Evolutionary conservation across 2,329 filamentous ascomycete genomes (phyloP), one percentile per base, ranked within the genome.

Genomic region (Xylariaceae sp.): DNA sequence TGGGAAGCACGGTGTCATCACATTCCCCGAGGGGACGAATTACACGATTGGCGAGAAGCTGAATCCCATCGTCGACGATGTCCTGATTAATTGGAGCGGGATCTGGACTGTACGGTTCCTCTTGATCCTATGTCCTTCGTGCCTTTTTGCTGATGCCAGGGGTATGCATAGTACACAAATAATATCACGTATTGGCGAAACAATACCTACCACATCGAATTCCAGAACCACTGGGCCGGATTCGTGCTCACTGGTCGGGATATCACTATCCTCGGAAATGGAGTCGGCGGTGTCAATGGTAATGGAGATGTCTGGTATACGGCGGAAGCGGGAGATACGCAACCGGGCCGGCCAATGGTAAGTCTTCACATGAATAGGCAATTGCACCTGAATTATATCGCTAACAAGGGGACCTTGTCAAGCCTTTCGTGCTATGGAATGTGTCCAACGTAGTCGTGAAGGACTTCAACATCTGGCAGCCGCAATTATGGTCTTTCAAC

Each of bases 251-350:
- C 68, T 0, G 76, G 76, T 6, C 64, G 70, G 17, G 58, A 68
- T 16, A 79, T 80, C 46, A 64, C 57, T 14, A 78, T 80, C 51
- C 62, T 77, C 52, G 76, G 76, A 10, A 66, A 73, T 45, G 67
- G 67, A 0, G 77, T 71, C 0, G 75, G 75, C n/a, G 72, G 73
- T 2, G 77, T 80, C 39, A 57, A 76, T 44, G 76, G 76, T 5
- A 77, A 76, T 48, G 75, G 77, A 3, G 71, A 80, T 49, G 55
- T 65, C 1, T 80, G 76, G 76, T 80, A 80, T 49, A 69, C 63
- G 16, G 70, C 62, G 7, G 75, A 79, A 57, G 53, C 65, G 21
- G 69, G 64, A 12, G 51, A 59, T 5, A 79, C 74, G 0, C 68
- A 68, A 42, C 68, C 70, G 2, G 76, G 76, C 3, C 62, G 77